Evolutionary conservation across 805 yeast species (phyloP).

Genomic region (Starmerella etchellsii): DNA sequence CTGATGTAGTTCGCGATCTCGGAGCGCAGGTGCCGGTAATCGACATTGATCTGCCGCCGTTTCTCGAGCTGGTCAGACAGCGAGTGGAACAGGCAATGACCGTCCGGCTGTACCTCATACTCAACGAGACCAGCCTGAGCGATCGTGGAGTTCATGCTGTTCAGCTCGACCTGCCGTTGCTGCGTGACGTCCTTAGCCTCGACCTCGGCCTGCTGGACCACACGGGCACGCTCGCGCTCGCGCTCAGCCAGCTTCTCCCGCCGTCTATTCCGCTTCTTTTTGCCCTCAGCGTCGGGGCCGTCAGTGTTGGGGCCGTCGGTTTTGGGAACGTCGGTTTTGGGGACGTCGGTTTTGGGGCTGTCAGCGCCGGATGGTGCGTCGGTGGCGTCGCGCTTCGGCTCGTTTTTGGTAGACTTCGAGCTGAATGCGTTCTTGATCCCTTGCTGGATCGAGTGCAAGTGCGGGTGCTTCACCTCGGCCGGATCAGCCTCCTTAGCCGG

Average conservation of each 20-base stretch:
- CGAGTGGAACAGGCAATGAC: conserved; percentile 84
- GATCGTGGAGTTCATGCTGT: conserved; percentile 46
- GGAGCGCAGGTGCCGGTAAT: conserved; percentile 45
- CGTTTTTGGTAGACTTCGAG: background rate
- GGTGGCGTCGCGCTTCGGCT: background rate
- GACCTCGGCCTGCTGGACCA: conserved; percentile 51
- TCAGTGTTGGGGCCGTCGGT: background rate
- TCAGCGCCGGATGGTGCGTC: too few relatives aligned
- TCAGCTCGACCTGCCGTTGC: conserved; percentile 56
- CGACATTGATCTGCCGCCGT: conserved; percentile 34
- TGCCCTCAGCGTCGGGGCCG: background rate
- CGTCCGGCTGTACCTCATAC: conserved; percentile 75
- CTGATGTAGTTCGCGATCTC: conserved; percentile 56
- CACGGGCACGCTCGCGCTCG: conserved; percentile 50
- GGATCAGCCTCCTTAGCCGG: background rate
- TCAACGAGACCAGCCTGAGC: conserved; percentile 37
- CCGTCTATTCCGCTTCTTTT: conserved; percentile 51
- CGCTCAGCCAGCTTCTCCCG: conserved; percentile 71
- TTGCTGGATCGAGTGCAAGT: conserved; percentile 7
- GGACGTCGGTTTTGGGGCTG: background rate
- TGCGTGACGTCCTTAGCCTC: conserved; percentile 63
- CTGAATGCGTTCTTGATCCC: conserved; percentile 5
- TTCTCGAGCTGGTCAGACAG: conserved; percentile 58
- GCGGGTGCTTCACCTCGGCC: conserved; percentile 12
- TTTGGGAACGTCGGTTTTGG: background rate